These are phyloP conservation scores for Pythium aristosporum DNA, from an alignment of 352 stramenopile species.

Conservation along the genomic window DNA sequence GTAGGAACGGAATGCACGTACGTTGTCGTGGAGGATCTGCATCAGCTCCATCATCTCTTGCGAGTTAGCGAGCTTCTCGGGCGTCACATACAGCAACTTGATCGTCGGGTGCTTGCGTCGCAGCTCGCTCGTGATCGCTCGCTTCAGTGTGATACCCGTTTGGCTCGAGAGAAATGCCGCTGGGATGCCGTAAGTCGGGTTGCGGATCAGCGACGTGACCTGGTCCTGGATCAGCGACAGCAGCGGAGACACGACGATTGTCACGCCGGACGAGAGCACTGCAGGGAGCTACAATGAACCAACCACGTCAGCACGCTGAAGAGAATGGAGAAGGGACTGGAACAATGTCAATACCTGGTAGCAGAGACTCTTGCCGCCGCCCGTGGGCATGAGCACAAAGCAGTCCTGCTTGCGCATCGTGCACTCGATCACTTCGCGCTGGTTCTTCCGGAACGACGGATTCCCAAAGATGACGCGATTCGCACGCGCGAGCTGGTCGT, in stretches of 20 bases:
- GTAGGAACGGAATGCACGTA: constrained; percentile 12
- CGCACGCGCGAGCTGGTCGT: constrained; percentile 47
- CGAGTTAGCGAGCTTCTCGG: constrained; percentile 91
- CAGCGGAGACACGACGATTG: constrained; percentile 93
- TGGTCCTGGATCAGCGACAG: constrained; percentile 95
- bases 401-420: constrained; percentile 89
- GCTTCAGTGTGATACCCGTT: constrained; percentile 58
- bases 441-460: constrained; percentile 87
- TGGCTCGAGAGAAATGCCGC: constrained; percentile 78
- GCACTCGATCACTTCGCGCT: constrained; percentile 90
- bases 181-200: constrained; percentile 56
- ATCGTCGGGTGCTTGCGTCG: constrained; percentile 65
- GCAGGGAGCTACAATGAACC: constrained; percentile 39
- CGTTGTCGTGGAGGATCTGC: constrained; percentile 45
- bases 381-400: constrained; percentile 95
- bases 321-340: neutral
- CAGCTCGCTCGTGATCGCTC: constrained; percentile 79
- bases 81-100: constrained; percentile 94
- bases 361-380: constrained; percentile 90
- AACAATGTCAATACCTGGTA: constrained; percentile 75
- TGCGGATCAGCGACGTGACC: constrained; percentile 75
- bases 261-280: constrained; percentile 74
- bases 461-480: constrained; percentile 77
- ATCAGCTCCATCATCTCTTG: constrained; percentile 69
- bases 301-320: neutral